Evolutionary conservation across 192 early-diverging fungal genomes (phyloP), one percentile per base, ranked within the genome.

Genomic region (Coemansia aciculifera): DNA sequence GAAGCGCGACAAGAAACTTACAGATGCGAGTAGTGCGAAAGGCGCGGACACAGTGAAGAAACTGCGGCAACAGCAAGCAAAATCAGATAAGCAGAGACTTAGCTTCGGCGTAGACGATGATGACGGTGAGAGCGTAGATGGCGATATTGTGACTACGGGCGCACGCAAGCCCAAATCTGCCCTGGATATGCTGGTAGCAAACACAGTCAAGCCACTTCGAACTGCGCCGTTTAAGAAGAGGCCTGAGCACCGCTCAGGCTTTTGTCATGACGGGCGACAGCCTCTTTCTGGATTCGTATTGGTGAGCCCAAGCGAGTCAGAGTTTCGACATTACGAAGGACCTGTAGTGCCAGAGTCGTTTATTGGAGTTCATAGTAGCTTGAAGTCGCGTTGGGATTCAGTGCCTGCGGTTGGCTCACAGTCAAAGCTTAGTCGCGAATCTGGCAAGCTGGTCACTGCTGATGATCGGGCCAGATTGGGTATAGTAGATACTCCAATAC

Each of bases 31-130:
- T 21, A 5, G 34, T 42, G 52, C 11, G 7, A 8, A 64, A 64
- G 23, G 34, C 12, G 10, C n/a, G 8, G 37, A 8, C 19, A 60
- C 3, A 17, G 54, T 15, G 13, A 57, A 23, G 8, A 62, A 62
- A n/a, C 54, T 57, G 31, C 54, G 54, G 15, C 54, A 40, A 9
- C 29, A 60, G 59, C 34, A 62, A 42, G 24, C 62, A 31, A 63
- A 63, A 46, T 38, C 40, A 1, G 64, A 63, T 2, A 64, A 46
- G 65, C 17, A 42, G 34, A 60, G 62, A 24, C 74, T 82, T 9
- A 81, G 79, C 51, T 81, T 81, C 71, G 71, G 64, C 11, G 36
- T 46, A 3, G 37, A 60, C 2, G 68, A 63, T 17, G 68, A 74
- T 5, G 72, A 68, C 13, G 48, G 24, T 11, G n/a, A 21, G 21